Percentiles rank a stretch among this genome's conserved stretches.
phyloP scores from a whole-genome alignment of 139 green algal genomes.

The Chlamydomonas sphaeroides region DNA sequence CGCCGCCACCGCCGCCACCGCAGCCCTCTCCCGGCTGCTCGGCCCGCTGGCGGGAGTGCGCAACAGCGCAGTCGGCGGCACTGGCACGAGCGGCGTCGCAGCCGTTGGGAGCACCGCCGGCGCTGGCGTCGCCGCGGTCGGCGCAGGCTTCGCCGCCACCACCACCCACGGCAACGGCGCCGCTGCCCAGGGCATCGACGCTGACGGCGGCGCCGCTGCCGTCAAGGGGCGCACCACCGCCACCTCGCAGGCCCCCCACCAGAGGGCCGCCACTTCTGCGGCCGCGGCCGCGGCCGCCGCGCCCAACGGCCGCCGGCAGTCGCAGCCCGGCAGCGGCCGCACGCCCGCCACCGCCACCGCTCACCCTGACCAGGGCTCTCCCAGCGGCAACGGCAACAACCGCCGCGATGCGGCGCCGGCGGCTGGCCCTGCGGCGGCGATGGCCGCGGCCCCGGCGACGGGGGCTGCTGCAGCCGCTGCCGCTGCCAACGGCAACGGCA shows the following conservation, averaged over 20 bases:
- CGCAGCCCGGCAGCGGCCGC: not conserved
- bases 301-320: not conserved
- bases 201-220: too few relatives aligned
- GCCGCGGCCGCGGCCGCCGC: too few relatives aligned
- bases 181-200: too few relatives aligned
- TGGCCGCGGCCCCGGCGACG: too few relatives aligned
- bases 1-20: too few relatives aligned
- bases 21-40: too few relatives aligned
- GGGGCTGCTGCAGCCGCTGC: too few relatives aligned
- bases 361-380: too few relatives aligned
- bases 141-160: not conserved
- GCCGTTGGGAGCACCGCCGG: not conserved
- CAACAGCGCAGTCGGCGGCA: not conserved
- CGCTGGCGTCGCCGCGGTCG: too few relatives aligned
- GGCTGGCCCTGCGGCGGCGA: too few relatives aligned
- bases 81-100: not conserved
- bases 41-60: too few relatives aligned
- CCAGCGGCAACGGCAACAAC: not conserved
- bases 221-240: not conserved
- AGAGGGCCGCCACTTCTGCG: not conserved
- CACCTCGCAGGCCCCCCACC: not conserved
- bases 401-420: not conserved
- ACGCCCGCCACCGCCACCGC: not conserved
- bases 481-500: too few relatives aligned
- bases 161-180: not conserved